Evolutionary conservation across 1,139 yeast genomes (phyloP), one percentile per base, ranked within the genome.

Genomic region (Candida sp.): DNA sequence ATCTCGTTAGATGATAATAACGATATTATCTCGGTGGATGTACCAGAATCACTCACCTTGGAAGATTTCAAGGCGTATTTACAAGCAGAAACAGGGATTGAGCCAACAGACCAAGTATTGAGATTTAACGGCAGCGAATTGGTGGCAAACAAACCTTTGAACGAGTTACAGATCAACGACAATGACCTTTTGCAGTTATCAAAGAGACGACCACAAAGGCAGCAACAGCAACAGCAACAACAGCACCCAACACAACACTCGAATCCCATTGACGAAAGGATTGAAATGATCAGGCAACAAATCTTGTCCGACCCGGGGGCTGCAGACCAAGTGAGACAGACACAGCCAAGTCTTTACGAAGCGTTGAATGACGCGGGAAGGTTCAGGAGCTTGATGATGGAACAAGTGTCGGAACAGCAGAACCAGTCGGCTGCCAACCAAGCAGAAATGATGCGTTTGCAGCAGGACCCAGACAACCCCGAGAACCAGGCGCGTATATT

Each of bases 21-120:
- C 35, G 67, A 62, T 40, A 63, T 74, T 26, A 57, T 75, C 22
- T 55, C 81, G 2, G 78, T 84, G 1, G 92, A 87, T 49, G 77
- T 87, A 3, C 83, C 92, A 2, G 81, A 74, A 1, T 87, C 87
- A 22, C 80, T 92, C 74, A 65, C 83, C 0, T 66, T 91, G 7
- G 78, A 68, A 11, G 97, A 92, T 65, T 80, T 93, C 60, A 78
- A 83, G 54, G 96, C 96, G 0, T 86, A 88, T 57, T 66, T 93
- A 5, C 91, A 86, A 57, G 86, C 91, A 2, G 97, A 92, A 62
- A 81, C 91, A 23, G 79, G 75, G 26, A 77, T 87, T 35, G 73
- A 75, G 5, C 73, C 83, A 3, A 55, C 58, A 0, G 61, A 70
- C 25, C 90, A 86, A 62, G 67, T 77, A 11, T 60, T 89, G 47